These are phyloP conservation scores for Hypoxylon sp. DNA, from an alignment of 2,329 filamentous ascomycete species.

Conservation along the genomic window DNA sequence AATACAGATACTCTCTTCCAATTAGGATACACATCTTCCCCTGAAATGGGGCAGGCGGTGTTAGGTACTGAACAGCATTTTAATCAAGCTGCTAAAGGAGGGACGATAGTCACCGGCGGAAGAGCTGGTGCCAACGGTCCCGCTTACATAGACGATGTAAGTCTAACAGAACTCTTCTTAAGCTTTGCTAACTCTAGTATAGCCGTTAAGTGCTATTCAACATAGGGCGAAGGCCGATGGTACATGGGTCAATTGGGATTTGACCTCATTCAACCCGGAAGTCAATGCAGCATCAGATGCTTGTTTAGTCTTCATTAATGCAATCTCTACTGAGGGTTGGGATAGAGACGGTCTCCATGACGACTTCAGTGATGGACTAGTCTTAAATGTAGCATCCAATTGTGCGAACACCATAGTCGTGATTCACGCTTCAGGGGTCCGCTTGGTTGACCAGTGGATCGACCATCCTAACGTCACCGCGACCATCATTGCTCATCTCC, in stretches of 20 bases:
- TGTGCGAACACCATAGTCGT: conserved; percentile 75
- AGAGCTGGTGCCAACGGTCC: conserved; percentile 67
- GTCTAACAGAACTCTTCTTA: neutral
- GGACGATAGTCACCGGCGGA: conserved; percentile 67
- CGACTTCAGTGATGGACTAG: conserved; percentile 73
- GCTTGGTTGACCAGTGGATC: conserved; percentile 75
- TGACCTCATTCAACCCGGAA: conserved; percentile 60
- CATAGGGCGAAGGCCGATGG: conserved; percentile 66
- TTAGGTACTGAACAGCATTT: conserved; percentile 62
- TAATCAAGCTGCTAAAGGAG: conserved; percentile 65
- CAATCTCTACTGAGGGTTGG: conserved; percentile 83
- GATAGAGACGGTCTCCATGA: conserved; percentile 77
- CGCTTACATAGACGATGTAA: conserved; percentile 64
- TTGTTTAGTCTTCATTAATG: conserved; percentile 76
- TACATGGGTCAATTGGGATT: conserved; percentile 72
- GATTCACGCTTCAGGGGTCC: conserved; percentile 73
- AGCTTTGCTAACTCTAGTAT: conserved; percentile 50
- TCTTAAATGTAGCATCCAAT: conserved; percentile 70
- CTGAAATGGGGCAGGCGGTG: conserved; percentile 62
- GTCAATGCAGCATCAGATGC: conserved; percentile 68
- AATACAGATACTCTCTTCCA: conserved; percentile 64
- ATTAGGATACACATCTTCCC: conserved; percentile 63
- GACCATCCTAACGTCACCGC: conserved; percentile 76
- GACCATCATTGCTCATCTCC: conserved; percentile 73
- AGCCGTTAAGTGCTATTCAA: conserved; percentile 72